Base-by-base conservation (phyloP, 495 filamentous ascomycete species). In the Geoglossum glabrum region DNA sequence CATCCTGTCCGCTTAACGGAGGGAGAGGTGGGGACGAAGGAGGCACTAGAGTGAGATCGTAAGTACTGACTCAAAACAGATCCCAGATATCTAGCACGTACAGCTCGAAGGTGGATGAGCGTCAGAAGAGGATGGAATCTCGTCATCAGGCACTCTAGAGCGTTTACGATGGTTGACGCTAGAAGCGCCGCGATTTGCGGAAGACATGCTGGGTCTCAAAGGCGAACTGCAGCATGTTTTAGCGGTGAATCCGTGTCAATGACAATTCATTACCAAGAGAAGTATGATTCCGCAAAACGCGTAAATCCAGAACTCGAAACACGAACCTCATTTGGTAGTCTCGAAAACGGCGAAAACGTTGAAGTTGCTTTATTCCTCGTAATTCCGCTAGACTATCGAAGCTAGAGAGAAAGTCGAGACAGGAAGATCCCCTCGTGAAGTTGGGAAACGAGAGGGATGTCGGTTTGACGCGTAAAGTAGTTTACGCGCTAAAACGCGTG, bases 161-260 rank as follows among this genome's bases (percentile, higher is more conserved):
- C 90, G 80, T 73, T 96, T 96, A 59, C 87, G 84, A 63, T 77
- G 75, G 61, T 74, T 79, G 57, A 74, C 65, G 65, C 73, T 72
- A 38, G 75, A 68, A 54, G 75, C 61, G 55, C 87, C 87, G 58
- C 88, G 82, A 69, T 96, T 96, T 64, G 84, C 89, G 63, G 89
- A 87, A 60, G 85, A 81, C 76, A 85, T 84, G 71, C 80, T 88
- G 57, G 81, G 77, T 69, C 84, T 84, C 56, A 94, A 79, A 66
- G 89, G 89, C 68, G 87, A 89, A 76, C 87, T 81, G 52, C 25
- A 40, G 59, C 27, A 45, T 36, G 57, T 59, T 59, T 15, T 61
- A 59, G 36, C 28, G 40, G 54, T 17, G 40, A 56, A 56, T 23
- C 13, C 4, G 25, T 19, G 17, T 31, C 28, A 13, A n/a, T 52